Base-by-base conservation (phyloP, 345 rosid species). In the Aethionema arabicum region DNA sequence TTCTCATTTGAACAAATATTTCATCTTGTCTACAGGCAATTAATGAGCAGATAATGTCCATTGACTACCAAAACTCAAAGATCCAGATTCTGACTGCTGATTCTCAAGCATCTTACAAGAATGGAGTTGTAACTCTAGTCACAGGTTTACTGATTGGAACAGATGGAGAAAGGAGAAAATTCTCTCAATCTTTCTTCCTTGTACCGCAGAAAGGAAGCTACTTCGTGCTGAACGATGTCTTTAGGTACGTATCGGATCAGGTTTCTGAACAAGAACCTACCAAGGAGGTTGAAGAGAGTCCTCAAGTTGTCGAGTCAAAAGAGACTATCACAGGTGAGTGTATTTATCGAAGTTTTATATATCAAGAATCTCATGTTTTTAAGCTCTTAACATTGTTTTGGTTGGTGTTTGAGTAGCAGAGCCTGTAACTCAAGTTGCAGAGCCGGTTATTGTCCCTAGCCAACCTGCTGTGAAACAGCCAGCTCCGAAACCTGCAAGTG, bases 201-300 rank as follows among this genome's bases (percentile, higher is more conserved):
- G 93, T 88, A 11, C 87, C 88, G 4, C 83, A 79, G 58, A 68
- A 80, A 27, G 60, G 56, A 49, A 82, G 91, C 30, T 90, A 76
- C 77, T 90, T 72, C 73, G 96, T 90, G 57, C 73, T 80, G 10
- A 87, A 82, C 51, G 97, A 90, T 75, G 71, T 80, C 15, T 80
- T 90, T 52, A 84, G 91, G 73, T 85, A 70, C 10, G 69, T 82
- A 49, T 79, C 81, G 38, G 81, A 72, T 9, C 61, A 39, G 5
- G 65, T 72, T 68, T 31, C 59, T 45, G 65, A 42, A 13, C 77
- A 43, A 42, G 46, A 54, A 37, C 56, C 53, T 56, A 67, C 40
- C 10, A 61, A 21, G 57, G 81, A 53, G 49, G 74, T 38, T 4
- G 74, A 68, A 46, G 75, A 56, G 65, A 55, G 30, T 42, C 46